Conservation (phyloP, 192 early-diverging fungal species). For the Lunasporangiospora selenospora region DNA sequence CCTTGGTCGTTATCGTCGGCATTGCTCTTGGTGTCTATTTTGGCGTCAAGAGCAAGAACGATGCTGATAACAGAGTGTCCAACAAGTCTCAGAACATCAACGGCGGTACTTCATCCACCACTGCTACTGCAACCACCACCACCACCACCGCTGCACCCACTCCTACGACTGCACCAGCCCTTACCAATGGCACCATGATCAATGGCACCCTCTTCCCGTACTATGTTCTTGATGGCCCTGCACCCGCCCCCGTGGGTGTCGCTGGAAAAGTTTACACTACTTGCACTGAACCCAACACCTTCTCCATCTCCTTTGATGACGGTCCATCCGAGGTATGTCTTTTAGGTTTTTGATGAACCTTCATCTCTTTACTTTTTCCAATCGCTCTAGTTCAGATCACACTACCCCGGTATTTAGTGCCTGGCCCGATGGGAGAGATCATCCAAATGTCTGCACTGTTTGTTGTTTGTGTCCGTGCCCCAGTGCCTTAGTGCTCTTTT, state of each 20-base stretch:
- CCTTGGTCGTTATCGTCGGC: conserved; percentile 24
- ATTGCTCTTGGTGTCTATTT: conserved; percentile 38
- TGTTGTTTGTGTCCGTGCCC: no score
- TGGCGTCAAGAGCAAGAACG: conserved; percentile 34
- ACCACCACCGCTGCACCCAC: conserved; percentile 1
- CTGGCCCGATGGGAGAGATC: no score
- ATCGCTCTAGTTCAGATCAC: no score
- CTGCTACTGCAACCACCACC: not conserved
- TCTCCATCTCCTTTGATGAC: conserved; percentile 44
- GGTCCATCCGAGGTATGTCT: conserved; percentile 39
- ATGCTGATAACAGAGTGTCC: not conserved
- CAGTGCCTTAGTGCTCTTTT: no score
- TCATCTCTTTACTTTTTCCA: no score
- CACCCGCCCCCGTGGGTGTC: conserved; percentile 18
- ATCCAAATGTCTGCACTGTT: no score
- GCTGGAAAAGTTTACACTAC: conserved; percentile 41
- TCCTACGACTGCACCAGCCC: no score
- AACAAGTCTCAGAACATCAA: conserved; percentile 8
- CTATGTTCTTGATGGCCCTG: conserved; percentile 23
- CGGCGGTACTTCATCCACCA: not conserved
- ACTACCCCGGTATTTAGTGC: no score
- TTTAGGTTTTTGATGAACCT: no score
- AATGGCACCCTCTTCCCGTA: conserved; percentile 41
- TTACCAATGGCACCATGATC: conserved; percentile 47
- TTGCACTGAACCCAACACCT: conserved; percentile 27